Percentiles rank a stretch among this genome's conserved stretches.
These are phyloP conservation scores for Dentipellis fragilis DNA, from an alignment of 768 basidiomycete genomes.

Conservation along the genomic window DNA sequence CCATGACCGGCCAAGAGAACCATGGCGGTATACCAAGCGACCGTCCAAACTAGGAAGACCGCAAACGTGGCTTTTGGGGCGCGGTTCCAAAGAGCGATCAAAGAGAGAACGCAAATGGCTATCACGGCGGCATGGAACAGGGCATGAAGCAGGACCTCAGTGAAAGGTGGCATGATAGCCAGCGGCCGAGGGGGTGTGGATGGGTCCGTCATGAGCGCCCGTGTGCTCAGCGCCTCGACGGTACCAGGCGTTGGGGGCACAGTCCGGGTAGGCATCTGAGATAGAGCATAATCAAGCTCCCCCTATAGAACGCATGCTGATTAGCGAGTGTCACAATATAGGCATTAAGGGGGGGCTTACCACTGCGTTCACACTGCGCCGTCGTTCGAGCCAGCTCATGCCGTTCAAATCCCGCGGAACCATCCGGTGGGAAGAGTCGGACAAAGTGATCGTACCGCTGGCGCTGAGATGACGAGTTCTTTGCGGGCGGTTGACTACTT, in stretches of 20 bases:
- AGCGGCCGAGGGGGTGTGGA: constrained; percentile 14
- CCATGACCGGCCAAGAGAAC: constrained; percentile 47
- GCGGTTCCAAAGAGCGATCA: constrained; percentile 49
- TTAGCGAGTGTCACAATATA: neutral
- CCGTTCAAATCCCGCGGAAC: constrained; percentile 53
- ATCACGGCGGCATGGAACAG: constrained; percentile 50
- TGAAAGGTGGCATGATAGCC: constrained; percentile 27
- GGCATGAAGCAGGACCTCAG: constrained; percentile 34
- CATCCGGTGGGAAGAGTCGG: constrained; percentile 30
- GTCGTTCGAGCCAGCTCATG: constrained; percentile 68
- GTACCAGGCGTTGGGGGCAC: constrained; percentile 42
- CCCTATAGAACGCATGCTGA: constrained; percentile 32
- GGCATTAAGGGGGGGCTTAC: constrained; percentile 30
- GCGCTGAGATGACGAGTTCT: constrained; percentile 43
- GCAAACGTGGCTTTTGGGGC: constrained; percentile 47
- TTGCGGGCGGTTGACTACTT: constrained; percentile 39
- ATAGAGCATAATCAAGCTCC: constrained; percentile 63
- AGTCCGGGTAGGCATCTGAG: constrained; percentile 39
- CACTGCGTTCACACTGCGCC: constrained; percentile 61
- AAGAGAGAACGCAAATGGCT: constrained; percentile 44
- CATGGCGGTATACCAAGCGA: constrained; percentile 46
- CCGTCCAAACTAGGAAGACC: constrained; percentile 54
- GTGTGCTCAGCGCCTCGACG: constrained; percentile 36
- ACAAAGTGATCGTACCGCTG: constrained; percentile 29
- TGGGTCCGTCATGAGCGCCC: constrained; percentile 19